A percentile compares a stretch with the other conserved stretches of the same genome.
Conservation (phyloP, 2,329 filamentous ascomycete species). For the Diaporthe sp. region DNA sequence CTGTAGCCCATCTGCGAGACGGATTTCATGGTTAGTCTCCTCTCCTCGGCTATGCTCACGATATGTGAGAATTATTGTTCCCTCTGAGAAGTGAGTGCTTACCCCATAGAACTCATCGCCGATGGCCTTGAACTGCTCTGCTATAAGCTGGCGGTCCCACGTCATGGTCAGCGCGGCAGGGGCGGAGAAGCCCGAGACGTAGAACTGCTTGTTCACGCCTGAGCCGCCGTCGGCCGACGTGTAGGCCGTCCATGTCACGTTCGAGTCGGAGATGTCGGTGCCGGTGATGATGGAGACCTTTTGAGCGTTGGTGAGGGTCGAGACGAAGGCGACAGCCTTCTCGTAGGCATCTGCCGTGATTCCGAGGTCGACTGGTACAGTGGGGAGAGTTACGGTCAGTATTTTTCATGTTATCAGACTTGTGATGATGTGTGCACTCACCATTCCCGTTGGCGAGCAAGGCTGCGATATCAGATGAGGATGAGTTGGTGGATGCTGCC, state of each 20-base stretch:
- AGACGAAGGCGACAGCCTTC: conserved; percentile 13
- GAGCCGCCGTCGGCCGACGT: conserved; percentile 42
- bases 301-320: neutral
- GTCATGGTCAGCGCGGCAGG: conserved; percentile 44
- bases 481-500: conserved; percentile 13
- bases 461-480: neutral
- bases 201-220: conserved; percentile 43
- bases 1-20: conserved; percentile 11
- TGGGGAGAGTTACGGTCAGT: neutral
- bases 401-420: rapidly evolving
- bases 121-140: conserved; percentile 41
- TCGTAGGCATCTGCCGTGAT: conserved; percentile 14
- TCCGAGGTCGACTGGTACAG: conserved; percentile 23
- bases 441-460: conserved; percentile 9
- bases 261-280: conserved; percentile 1
- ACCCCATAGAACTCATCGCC: conserved; percentile 43
- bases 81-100: conserved; percentile 8
- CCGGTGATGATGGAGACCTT: conserved; percentile 27
- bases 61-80: too few relatives aligned
- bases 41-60: too few relatives aligned
- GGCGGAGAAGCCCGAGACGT: conserved; percentile 43
- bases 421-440: neutral
- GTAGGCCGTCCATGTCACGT: conserved; percentile 61
- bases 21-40: neutral
- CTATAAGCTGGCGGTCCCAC: conserved; percentile 43